Evolutionary conservation across 148 eudicot genomes (phyloP), one percentile per base, ranked within the genome.

Genomic region (Rhododendron williamsianum): DNA sequence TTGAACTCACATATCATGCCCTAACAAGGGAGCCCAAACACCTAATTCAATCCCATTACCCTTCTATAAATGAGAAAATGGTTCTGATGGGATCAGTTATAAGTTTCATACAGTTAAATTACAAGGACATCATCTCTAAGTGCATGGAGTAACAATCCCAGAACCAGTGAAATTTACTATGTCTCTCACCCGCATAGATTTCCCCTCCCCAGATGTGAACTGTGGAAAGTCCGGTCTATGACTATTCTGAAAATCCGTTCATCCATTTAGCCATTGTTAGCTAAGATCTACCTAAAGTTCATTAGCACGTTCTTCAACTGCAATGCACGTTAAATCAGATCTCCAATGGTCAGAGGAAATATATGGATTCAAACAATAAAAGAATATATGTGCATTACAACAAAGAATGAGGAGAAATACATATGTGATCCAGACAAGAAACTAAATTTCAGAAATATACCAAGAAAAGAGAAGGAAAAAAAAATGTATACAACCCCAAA

Each of bases 401-500:
- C 48, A 83, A 72, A 33, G 65, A 73, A 48, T 33, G 69, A 19
- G 36, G 74, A 49, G 23, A 48, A 83, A 30, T 18, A 83, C 27
- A 27, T 83, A 48, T 4, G 35, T 63, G 52, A 60, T 3, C 33
- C 76, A 41, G 69, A 63, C 76, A 82, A 23, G 43, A 82, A 16
- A 60, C 60, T 46, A n/a, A 41, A 9, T 81, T 27, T 36, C 27
- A 19, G 27, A 38, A 81, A 58, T 38, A 58, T 23, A 35, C 25
- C 16, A 81, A 21, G 27, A 65, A 65, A 65, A 65, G 11, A 65
- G 11, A 65, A 3, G 10, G 9, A 3, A 45, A 30, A 48, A 48
- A 19, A 82, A 27, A 43, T 16, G 73, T 18, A 82, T 73, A 83
- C 85, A 73, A 48, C 23, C 11, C 60, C 33, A 73, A 83, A 43